Evolutionary conservation across 495 filamentous ascomycete species (phyloP).

Genomic region (Penicillium chermesinum): DNA sequence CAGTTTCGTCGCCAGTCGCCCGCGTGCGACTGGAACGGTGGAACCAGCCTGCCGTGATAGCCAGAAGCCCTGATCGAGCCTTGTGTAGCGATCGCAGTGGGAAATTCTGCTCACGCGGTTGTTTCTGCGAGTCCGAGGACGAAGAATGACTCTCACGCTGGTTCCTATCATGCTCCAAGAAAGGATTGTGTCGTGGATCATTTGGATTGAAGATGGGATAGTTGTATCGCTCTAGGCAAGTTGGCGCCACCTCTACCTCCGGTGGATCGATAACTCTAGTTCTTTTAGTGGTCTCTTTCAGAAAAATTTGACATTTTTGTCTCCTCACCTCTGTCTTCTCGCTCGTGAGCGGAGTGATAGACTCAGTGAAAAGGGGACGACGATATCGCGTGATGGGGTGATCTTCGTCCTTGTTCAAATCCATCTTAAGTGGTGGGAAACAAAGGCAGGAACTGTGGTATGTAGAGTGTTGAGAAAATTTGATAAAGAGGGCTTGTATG

Average conservation of each 20-base stretch:
- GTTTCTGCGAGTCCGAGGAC: slow-evolving; percentile 9
- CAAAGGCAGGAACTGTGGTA: neutral
- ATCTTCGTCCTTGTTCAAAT: neutral
- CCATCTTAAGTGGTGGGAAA: neutral
- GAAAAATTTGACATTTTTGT: neutral
- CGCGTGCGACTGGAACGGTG: slow-evolving; percentile 12
- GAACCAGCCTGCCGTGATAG: slow-evolving; percentile 25
- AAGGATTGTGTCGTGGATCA: slow-evolving; percentile 34
- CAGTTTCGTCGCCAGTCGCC: neutral
- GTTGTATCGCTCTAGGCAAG: slow-evolving; percentile 29
- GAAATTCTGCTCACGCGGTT: slow-evolving; percentile 25
- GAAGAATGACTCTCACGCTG: slow-evolving; percentile 10
- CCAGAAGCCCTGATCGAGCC: slow-evolving; percentile 30
- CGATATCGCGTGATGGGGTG: neutral
- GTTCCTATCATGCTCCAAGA: slow-evolving; percentile 1
- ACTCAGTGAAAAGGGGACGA: slow-evolving; percentile 11
- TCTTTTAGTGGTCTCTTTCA: too few relatives aligned
- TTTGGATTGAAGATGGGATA: slow-evolving; percentile 36
- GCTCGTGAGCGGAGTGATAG: slow-evolving; percentile 14
- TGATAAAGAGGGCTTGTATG: too few relatives aligned
- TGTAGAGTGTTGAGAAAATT: neutral
- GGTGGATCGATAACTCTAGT: slow-evolving; percentile 4
- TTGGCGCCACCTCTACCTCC: slow-evolving; percentile 3
- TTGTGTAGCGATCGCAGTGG: slow-evolving; percentile 28
- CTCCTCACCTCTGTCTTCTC: slow-evolving; percentile 25